Base-by-base conservation (phyloP, 2,329 filamentous ascomycete genomes). In the Dactylellina cionopaga region DNA sequence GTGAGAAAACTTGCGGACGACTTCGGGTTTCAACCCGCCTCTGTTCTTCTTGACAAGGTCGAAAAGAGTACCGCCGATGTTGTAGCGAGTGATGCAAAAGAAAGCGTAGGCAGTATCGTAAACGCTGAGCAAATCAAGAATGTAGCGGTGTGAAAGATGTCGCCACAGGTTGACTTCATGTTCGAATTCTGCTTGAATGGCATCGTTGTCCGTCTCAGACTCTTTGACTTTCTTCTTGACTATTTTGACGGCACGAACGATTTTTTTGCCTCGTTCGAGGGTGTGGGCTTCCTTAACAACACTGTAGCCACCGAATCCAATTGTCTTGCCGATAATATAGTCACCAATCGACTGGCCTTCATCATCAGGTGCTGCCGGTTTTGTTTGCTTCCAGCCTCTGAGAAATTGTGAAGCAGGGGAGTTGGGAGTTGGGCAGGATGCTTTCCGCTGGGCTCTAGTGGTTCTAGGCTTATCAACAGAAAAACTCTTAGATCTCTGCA, bases 61-160 rank as follows among this genome's bases (percentile, higher is more conserved):
- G 75, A 87, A 88, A 6, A 90, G 81, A 2, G 87, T 89, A 1
- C 88, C 88, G 39, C 87, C 87, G 27, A 85, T 84, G 29, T 72
- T 72, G 54, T 72, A 72, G 39, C 68, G 68, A 74, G 86, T 87
- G 62, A 89, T 79, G 65, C 85, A 85, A 63, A 88, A 90, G 78
- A 90, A 88, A 77, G 87, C 89, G 74, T 88, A 90, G 0, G 87
- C 89, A 11, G 87, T 88, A 74, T 88, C 87, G 78, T 88, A 89
- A 17, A 89, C 88, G 3, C 85, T 84, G 66, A 89, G 83, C 5
- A 90, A 82, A 0, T 85, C 84, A 27, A 90, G 80, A 49, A 90
- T 85, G 76, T 89, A 84, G 0, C 83, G 83, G 76, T 90, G 87
- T 62, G 84, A 84, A 43, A 90, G 80, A 76, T 87, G 88, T 46